A percentile compares a stretch with the other conserved stretches of the same genome.
Evolutionary conservation across 169 alveolate genomes (phyloP).

Genomic region (Ichthyophthirius multifiliis): DNA sequence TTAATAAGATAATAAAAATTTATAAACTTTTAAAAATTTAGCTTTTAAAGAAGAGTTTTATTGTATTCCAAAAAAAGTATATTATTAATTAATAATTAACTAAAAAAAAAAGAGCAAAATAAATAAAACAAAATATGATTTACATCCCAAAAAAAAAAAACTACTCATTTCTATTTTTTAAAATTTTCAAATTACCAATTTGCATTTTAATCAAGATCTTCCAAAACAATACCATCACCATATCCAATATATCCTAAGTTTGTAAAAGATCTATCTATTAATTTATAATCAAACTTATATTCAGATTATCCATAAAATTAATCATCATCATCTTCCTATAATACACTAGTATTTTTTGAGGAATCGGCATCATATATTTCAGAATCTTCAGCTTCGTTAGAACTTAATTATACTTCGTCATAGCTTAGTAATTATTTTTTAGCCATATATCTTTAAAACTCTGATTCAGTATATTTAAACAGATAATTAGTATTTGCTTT

Average conservation of each 20-base stretch:
- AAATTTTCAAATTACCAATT: slow-evolving; percentile 34
- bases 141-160: too few species aligned
- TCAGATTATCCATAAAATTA: not conserved
- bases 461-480: slow-evolving; percentile 37
- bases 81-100: too few species aligned
- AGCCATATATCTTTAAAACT: slow-evolving; percentile 27
- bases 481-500: slow-evolving; percentile 27
- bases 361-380: not conserved
- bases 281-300: not conserved
- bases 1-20: too few species aligned
- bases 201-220: slow-evolving; percentile 24
- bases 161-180: too few species aligned
- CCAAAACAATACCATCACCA: slow-evolving; percentile 38
- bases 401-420: not conserved
- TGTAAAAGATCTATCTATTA: slow-evolving; percentile 39
- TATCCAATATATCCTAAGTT: slow-evolving; percentile 40
- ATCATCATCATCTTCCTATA: not conserved
- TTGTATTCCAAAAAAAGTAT: too few species aligned
- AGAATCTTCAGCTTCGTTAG: not conserved
- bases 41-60: too few species aligned
- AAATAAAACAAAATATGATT: too few species aligned
- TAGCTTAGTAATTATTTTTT: slow-evolving; percentile 17
- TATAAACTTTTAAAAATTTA: too few species aligned
- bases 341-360: not conserved
- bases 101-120: too few species aligned